Evolutionary conservation across 2,329 filamentous ascomycete genomes (phyloP).

Genomic region (Hypomyces perniciosus): DNA sequence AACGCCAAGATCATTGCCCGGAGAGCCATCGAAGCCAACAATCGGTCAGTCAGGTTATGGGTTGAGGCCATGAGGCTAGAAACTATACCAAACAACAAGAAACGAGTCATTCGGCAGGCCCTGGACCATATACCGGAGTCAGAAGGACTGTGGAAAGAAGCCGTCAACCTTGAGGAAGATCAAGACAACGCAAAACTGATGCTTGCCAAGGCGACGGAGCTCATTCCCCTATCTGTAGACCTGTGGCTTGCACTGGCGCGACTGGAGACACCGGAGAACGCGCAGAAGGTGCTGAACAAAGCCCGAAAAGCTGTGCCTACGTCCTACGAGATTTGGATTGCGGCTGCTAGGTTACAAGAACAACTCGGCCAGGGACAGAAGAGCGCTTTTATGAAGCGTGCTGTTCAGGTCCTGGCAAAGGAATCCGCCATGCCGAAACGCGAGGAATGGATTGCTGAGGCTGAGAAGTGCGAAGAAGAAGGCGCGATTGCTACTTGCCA

Average conservation of each 20-base stretch:
- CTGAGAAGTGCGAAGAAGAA: conserved; percentile 90
- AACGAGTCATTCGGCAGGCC: conserved; percentile 85
- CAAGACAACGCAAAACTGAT: conserved; percentile 80
- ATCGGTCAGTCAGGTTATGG: conserved; percentile 84
- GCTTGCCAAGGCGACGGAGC: conserved; percentile 89
- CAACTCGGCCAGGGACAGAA: conserved; percentile 72
- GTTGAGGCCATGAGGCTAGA: conserved; percentile 93
- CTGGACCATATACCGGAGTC: conserved; percentile 91
- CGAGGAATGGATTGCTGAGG: conserved; percentile 94
- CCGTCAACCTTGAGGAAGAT: conserved; percentile 91
- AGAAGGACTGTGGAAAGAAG: conserved; percentile 95
- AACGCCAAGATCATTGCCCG: conserved; percentile 96
- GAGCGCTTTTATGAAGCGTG: conserved; percentile 91
- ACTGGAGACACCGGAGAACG: conserved; percentile 82
- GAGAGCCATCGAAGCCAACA: conserved; percentile 86
- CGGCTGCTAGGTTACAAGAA: conserved; percentile 84
- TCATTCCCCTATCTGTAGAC: conserved; percentile 89
- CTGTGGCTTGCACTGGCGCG: conserved; percentile 91
- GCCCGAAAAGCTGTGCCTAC: conserved; percentile 91
- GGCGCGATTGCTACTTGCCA: conserved; percentile 80
- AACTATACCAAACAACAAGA: conserved; percentile 74
- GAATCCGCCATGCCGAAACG: conserved; percentile 95
- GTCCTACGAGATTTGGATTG: conserved; percentile 94
- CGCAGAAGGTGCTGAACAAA: conserved; percentile 90
- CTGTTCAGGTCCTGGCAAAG: conserved; percentile 78